Base-by-base conservation (phyloP, 1,284 basidiomycete genomes). In the Rhodotorula sp. region DNA sequence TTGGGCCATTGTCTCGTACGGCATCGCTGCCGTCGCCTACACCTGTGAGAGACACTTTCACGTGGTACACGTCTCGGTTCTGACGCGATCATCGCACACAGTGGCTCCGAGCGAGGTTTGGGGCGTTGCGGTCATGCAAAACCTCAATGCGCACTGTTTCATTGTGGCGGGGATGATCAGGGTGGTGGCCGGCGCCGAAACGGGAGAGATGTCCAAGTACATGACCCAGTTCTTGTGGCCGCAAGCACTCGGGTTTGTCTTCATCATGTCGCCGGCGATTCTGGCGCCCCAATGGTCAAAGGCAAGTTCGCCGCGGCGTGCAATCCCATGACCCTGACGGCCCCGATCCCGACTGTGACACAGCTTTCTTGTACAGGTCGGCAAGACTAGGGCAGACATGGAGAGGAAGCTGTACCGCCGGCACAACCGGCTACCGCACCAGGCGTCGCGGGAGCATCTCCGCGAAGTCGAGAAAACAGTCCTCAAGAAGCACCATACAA, bases 61-160 rank as follows among this genome's bases (percentile, higher is more conserved):
- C 2, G 6, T 14, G n/a, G 2, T 15, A 20, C 42, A 5, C 22
- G n/a, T 17, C 24, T 10, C 20, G 12, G 3, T 6, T 3, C 2
- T 15, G 20, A 3, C 20, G 18, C 7, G 30, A 14, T n/a, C 15
- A 8, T 26, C 0, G 6, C 6, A 17, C 5, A 15, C 44, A 59
- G 58, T 63, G 14, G 62, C 62, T 2, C 55, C 46, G 8, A 33
- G 44, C 22, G 64, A 57, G 6, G 57, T 66, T 22, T 69, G 64
- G 64, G 68, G 68, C 14, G 6, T 66, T 44, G 64, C 51, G 2
- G 24, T 69, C 30, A 55, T 69, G 56, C 67, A 68, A 22, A n/a
- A 55, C 4, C 8, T 69, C 17, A 54, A 48, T 37, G 64, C 64
- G 15, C 46, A 63, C 24, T 57, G 57, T 7, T 66, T 69, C 60